phyloP scores from a whole-genome alignment of 148 eudicot species.

The Vaccinium myrtillus region DNA sequence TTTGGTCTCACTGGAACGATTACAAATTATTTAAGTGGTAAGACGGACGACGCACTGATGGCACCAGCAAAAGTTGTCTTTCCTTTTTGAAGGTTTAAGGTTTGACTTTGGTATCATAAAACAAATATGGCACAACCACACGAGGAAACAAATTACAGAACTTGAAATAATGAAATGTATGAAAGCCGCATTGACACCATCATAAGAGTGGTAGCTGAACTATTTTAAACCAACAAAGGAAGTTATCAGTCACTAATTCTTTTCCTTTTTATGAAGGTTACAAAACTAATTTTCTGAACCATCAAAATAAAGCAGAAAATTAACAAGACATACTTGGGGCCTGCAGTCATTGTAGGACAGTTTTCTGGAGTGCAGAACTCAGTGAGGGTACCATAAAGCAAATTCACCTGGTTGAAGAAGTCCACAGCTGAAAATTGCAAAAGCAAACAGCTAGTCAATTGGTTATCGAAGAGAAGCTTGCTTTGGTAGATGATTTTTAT shows the following conservation, averaged over 20 bases:
- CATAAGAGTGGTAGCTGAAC: not conserved
- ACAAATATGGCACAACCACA: not conserved
- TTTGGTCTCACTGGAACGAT: not conserved
- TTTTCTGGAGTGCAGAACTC: conserved; percentile 92
- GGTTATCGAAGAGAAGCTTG: not conserved
- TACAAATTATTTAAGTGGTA: not conserved
- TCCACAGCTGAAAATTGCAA: conserved; percentile 81
- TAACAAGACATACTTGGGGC: conserved; percentile 73
- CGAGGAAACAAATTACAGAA: not conserved
- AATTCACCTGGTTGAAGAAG: conserved; percentile 98
- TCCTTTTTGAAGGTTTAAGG: not conserved
- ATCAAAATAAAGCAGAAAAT: not conserved
- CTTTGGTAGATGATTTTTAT: not conserved
- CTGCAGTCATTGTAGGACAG: conserved; percentile 96
- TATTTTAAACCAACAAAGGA: not conserved
- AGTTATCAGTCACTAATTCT: not conserved
- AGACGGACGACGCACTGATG: not conserved
- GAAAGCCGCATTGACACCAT: not conserved
- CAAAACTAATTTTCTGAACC: not conserved
- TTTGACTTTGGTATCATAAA: not conserved
- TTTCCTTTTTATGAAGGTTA: not conserved
- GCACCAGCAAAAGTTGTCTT: not conserved
- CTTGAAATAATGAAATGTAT: not conserved
- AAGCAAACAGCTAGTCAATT: conserved; percentile 26
- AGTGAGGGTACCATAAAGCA: conserved; percentile 95